These are phyloP conservation scores for Ustilago vetiveriae DNA, from an alignment of 1,284 basidiomycete genomes.

Conservation along the genomic window DNA sequence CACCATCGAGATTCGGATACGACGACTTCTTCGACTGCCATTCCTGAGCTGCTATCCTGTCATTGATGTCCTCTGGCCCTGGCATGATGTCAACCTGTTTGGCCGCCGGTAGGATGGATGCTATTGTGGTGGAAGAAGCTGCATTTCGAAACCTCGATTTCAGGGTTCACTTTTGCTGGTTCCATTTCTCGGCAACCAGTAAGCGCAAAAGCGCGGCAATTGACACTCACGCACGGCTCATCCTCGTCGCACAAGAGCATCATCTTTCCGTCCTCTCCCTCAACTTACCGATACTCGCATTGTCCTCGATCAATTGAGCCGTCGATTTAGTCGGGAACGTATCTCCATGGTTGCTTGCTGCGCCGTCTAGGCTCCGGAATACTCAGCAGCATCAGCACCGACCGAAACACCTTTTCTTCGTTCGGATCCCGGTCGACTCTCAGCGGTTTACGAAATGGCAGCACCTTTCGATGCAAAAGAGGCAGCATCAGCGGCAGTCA, in stretches of 20 bases:
- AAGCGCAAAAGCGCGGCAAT: neutral
- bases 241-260: neutral
- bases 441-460: too few relatives aligned
- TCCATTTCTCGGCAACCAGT: neutral
- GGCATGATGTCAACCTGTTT: neutral
- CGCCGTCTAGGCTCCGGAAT: neutral
- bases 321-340: neutral
- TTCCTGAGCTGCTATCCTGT: slow-evolving; percentile 15
- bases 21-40: slow-evolving; percentile 34
- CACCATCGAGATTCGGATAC: slow-evolving; percentile 34
- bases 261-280: neutral
- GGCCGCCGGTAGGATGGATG: too few relatives aligned
- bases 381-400: neutral
- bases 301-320: too few relatives aligned
- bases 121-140: neutral
- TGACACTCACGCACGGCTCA: too few relatives aligned
- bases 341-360: neutral
- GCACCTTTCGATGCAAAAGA: too few relatives aligned
- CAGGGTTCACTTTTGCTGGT: slow-evolving; percentile 2
- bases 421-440: too few relatives aligned
- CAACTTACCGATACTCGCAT: neutral
- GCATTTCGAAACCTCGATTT: slow-evolving; percentile 6
- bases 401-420: neutral
- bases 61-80: slow-evolving; percentile 16
- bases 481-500: slow-evolving; percentile 12